Base-by-base conservation (phyloP, 2,329 filamentous ascomycete species). In the Stagonosporopsis vannaccii region DNA sequence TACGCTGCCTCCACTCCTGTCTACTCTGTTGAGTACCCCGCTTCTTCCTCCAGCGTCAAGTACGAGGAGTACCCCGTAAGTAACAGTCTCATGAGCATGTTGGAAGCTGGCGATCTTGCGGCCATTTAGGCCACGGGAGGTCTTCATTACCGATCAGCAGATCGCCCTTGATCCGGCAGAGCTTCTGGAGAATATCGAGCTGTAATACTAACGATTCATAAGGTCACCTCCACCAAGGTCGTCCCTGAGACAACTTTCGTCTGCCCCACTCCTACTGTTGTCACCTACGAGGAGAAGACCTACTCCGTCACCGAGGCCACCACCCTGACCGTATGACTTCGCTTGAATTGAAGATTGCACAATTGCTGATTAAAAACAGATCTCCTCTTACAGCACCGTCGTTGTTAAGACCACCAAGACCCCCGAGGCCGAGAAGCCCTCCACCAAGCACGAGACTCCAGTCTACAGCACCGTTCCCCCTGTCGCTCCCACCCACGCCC, bases 361-460 rank as follows among this genome's bases (percentile, higher is more conserved):
- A 6, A 15, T 15, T 32, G 12, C 30, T 32, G 15, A 32, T 4
- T 1, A 32, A n/a, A 2, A 32, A 32, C 13, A 32, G 30, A 32
- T 32, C 17, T 32, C 41, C n/a, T 30, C 41, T 12, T 43, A 43
- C 41, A 22, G n/a, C 41, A 43, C 41, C 43, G 46, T 42, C 25
- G 48, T 67, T 19, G 63, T 60, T 54, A 58, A 66, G 62, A 61
- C 67, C 41, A 59, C 62, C 40, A 39, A 50, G 46, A 61, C 51
- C 51, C 62, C 62, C 41, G 56, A 41, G 43, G 51, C 60, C 39
- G 60, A 50, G 54, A 61, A 67, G 63, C 63, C 66, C 28, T 51
- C 61, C 47, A 37, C 32, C 49, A 37, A 48, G 36, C 17, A 17
- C 20, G 35, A 47, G 36, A 23, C 52, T 62, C 58, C 58, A 50